phyloP scores from a whole-genome alignment of 305 asterid species.

The Fraxinus platypoda region DNA sequence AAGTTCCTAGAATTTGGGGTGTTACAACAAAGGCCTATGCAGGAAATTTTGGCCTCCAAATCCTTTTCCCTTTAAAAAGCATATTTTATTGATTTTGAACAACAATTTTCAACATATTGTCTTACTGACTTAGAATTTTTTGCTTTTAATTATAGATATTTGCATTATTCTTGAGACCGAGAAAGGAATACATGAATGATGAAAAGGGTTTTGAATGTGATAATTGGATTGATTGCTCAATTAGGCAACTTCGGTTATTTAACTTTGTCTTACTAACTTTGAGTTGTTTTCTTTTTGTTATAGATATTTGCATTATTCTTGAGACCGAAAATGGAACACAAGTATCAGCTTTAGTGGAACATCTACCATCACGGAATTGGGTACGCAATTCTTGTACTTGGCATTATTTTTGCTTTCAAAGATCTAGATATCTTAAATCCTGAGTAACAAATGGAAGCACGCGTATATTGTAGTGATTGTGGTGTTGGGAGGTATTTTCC shows the following conservation, averaged over 20 bases:
- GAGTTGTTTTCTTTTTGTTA: background rate
- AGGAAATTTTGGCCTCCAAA: too few relatives aligned
- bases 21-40: too few relatives aligned
- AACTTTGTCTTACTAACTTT: too few relatives aligned
- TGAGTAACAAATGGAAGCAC: constrained; percentile 52
- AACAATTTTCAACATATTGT: too few relatives aligned
- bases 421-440: constrained; percentile 67
- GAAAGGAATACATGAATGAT: background rate
- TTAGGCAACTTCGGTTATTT: background rate
- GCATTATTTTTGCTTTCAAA: constrained; percentile 69
- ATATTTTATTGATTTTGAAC: too few relatives aligned
- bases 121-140: too few relatives aligned
- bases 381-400: constrained; percentile 50
- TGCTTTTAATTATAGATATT: too few relatives aligned
- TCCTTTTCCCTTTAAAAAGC: too few relatives aligned
- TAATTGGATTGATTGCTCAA: background rate
- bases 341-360: constrained; percentile 73
- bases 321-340: constrained; percentile 82
- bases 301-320: constrained; percentile 68
- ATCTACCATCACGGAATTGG: constrained; percentile 75
- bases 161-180: too few relatives aligned
- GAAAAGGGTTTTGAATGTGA: background rate
- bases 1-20: too few relatives aligned
- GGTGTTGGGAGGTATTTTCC: constrained; percentile 51
- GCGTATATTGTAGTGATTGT: constrained; percentile 50